Percentiles rank a stretch among this genome's conserved stretches.
These are phyloP conservation scores for Aspergillus neotritici DNA, from an alignment of 2,329 filamentous ascomycete genomes.

Conservation along the genomic window DNA sequence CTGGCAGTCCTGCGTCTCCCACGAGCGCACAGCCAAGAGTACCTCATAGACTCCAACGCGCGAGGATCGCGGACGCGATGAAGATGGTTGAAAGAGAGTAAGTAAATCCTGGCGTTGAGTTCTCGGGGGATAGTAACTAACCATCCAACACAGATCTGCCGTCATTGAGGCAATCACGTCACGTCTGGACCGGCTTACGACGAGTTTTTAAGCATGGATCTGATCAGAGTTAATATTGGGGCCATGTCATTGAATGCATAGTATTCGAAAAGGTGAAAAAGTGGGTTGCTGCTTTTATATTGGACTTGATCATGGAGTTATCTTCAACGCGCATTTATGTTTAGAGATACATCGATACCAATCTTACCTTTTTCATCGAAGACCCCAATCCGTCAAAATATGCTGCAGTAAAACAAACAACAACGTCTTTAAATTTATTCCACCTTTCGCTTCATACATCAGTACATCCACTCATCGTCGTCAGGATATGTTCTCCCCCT, in stretches of 20 bases:
- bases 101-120: conserved; percentile 12
- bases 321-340: no score
- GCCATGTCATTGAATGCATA: not conserved
- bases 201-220: conserved; percentile 23
- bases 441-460: no score
- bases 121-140: conserved; percentile 7
- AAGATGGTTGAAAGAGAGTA: conserved; percentile 47
- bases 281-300: no score
- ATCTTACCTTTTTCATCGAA: no score
- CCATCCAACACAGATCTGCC: conserved; percentile 28
- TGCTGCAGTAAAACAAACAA: no score
- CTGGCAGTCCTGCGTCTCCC: conserved; percentile 27
- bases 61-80: conserved; percentile 45
- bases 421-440: no score
- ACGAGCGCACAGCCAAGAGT: conserved; percentile 28
- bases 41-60: conserved; percentile 40
- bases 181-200: conserved; percentile 36
- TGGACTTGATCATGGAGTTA: no score
- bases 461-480: no score
- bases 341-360: no score
- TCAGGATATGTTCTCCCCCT: no score
- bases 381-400: no score
- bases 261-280: no score
- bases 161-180: conserved; percentile 41
- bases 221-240: not conserved